Percentiles rank a stretch among this genome's conserved stretches.
phyloP scores from a whole-genome alignment of 2,329 filamentous ascomycete species.

The Daldinia sp. region DNA sequence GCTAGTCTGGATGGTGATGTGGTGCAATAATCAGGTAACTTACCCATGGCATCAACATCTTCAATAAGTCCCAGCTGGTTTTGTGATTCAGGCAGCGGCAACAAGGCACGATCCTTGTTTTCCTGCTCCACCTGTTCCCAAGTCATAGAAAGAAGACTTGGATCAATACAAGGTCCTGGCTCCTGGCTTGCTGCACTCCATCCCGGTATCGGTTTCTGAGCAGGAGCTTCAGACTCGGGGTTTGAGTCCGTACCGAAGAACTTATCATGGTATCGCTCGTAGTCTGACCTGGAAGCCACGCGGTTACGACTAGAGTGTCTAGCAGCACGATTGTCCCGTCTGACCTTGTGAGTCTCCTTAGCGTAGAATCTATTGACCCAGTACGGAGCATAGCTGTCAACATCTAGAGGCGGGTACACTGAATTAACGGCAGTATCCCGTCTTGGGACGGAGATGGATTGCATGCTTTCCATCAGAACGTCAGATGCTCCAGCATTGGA shows the following conservation, averaged over 20 bases:
- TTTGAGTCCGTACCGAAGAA: background rate
- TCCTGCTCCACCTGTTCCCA: background rate
- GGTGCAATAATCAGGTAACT: background rate
- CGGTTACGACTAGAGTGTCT: background rate
- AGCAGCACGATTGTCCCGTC: background rate
- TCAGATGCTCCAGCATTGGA: background rate
- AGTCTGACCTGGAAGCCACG: background rate
- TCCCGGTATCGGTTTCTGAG: background rate
- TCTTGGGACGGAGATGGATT: too few species aligned
- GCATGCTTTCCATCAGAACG: background rate
- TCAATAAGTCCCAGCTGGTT: background rate
- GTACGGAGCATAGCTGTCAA: background rate
- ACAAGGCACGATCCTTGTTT: background rate
- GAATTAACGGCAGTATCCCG: too few species aligned
- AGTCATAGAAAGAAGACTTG: background rate
- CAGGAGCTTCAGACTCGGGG: background rate
- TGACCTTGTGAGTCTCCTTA: background rate
- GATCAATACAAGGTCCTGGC: background rate
- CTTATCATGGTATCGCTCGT: background rate
- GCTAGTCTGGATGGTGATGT: background rate
- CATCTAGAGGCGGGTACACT: too few species aligned
- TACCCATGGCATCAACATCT: background rate
- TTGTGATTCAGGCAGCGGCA: background rate
- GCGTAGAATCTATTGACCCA: background rate
- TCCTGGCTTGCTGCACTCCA: too few species aligned